phyloP scores from a whole-genome alignment of 495 filamentous ascomycete species.

The Niebla homalea region DNA sequence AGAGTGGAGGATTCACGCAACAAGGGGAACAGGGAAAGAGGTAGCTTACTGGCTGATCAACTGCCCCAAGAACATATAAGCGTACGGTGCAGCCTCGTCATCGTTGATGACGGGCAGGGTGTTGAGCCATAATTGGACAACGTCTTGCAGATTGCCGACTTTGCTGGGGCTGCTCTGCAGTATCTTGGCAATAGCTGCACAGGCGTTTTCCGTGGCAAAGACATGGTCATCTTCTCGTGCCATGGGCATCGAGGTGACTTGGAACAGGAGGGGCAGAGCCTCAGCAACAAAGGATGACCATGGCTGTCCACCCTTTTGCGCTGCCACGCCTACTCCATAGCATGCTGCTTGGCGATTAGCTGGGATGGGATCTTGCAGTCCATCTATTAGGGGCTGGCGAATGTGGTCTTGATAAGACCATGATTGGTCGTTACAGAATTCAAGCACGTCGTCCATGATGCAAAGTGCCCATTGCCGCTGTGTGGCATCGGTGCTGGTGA shows the following conservation, averaged over 20 bases:
- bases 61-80: slow-evolving; percentile 81
- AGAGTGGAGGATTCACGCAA: not conserved
- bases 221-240: slow-evolving; percentile 86
- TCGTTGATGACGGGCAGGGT: slow-evolving; percentile 88
- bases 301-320: slow-evolving; percentile 72
- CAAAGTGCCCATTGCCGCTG: slow-evolving; percentile 97
- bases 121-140: slow-evolving; percentile 70
- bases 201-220: slow-evolving; percentile 96
- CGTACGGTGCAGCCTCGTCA: slow-evolving; percentile 94
- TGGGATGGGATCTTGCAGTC: slow-evolving; percentile 68
- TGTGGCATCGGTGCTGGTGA: slow-evolving; percentile 70
- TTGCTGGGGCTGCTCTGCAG: slow-evolving; percentile 72
- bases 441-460: slow-evolving; percentile 95
- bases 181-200: slow-evolving; percentile 92
- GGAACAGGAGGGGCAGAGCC: slow-evolving; percentile 68
- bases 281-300: slow-evolving; percentile 77
- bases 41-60: slow-evolving; percentile 82
- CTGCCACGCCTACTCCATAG: slow-evolving; percentile 92
- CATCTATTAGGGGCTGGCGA: slow-evolving; percentile 67
- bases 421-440: slow-evolving; percentile 81
- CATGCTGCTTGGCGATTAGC: slow-evolving; percentile 94
- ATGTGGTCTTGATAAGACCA: slow-evolving; percentile 76
- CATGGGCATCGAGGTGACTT: slow-evolving; percentile 62
- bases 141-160: slow-evolving; percentile 55
- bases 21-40: not conserved